phyloP scores from a whole-genome alignment of 192 early-diverging fungal genomes.

The Coemansia sp. region DNA sequence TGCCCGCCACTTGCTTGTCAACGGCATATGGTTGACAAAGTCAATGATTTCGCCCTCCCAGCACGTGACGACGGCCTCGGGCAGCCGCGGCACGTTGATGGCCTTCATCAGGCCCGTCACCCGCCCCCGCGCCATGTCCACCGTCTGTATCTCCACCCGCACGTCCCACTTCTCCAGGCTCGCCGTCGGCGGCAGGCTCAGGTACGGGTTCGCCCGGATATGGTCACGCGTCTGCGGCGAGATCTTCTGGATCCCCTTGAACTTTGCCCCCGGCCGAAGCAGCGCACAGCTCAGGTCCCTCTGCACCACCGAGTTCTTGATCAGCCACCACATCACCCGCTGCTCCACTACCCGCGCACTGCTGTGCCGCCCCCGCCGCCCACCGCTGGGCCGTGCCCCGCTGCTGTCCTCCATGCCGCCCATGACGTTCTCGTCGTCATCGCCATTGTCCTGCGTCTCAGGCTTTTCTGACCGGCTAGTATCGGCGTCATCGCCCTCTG shows the following conservation, averaged over 20 bases:
- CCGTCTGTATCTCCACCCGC: conserved; percentile 28
- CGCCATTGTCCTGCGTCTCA: conserved; percentile 6
- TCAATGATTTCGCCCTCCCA: conserved; percentile 68
- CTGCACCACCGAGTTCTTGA: conserved; percentile 19
- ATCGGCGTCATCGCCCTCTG: background rate
- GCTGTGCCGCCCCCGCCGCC: background rate
- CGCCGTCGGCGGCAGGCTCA: background rate
- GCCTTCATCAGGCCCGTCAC: conserved; percentile 55
- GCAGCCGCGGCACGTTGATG: conserved; percentile 52
- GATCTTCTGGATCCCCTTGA: conserved; percentile 23
- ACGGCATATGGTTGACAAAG: conserved; percentile 52
- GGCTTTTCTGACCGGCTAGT: conserved; percentile 11
- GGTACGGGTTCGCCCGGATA: background rate
- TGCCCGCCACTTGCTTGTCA: conserved; percentile 58
- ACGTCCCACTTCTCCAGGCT: conserved; percentile 38
- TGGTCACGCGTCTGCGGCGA: background rate
- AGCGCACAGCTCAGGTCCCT: conserved; percentile 30
- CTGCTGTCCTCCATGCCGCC: background rate
- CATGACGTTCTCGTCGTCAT: background rate
- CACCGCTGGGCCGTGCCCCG: background rate
- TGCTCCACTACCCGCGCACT: conserved; percentile 17
- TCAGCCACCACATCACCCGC: conserved; percentile 21
- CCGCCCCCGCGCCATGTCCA: conserved; percentile 27
- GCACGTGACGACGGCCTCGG: conserved; percentile 49
- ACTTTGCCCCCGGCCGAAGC: conserved; percentile 35